phyloP scores from a whole-genome alignment of 2,329 filamentous ascomycete species.

The Sporothrix pseudoabietina region DNA sequence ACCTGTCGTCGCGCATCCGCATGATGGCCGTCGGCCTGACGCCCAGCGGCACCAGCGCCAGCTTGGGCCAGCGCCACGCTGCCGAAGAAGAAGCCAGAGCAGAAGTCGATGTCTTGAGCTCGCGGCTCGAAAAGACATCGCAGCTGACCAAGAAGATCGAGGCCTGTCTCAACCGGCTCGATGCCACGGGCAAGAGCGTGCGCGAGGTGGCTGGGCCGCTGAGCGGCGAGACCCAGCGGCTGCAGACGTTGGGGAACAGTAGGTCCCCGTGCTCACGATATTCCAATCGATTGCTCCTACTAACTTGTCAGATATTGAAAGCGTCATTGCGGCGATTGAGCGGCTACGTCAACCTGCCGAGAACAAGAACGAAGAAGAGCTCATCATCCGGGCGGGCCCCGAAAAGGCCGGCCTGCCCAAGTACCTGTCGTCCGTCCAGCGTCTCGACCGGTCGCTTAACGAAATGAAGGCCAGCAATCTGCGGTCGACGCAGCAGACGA shows the following conservation, averaged over 20 bases:
- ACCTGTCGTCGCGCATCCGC: constrained; percentile 14
- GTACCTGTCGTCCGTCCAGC: constrained; percentile 87
- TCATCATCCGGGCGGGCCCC: constrained; percentile 85
- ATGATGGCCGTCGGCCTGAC: constrained; percentile 56
- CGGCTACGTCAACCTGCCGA: constrained; percentile 87
- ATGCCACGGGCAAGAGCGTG: constrained; percentile 86
- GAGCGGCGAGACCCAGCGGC: constrained; percentile 84
- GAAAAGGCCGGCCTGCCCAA: constrained; percentile 78
- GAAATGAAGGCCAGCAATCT: constrained; percentile 91
- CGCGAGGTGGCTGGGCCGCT: constrained; percentile 90
- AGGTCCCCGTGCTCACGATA: constrained; percentile 38
- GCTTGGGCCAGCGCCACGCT: constrained; percentile 47
- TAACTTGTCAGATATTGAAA: constrained; percentile 71
- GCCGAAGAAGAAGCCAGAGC: constrained; percentile 68
- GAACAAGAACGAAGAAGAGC: constrained; percentile 87
- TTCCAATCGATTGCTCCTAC: neutral
- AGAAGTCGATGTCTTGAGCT: constrained; percentile 71
- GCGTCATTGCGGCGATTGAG: constrained; percentile 83
- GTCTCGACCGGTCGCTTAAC: constrained; percentile 78
- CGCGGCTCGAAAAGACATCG: constrained; percentile 84
- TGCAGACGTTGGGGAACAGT: constrained; percentile 86
- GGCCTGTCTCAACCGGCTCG: constrained; percentile 78
- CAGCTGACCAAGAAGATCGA: constrained; percentile 95
- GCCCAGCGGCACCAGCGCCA: constrained; percentile 36
- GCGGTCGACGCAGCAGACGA: constrained; percentile 86